These are phyloP conservation scores for Akanthomyces lecanii DNA, from an alignment of 2,329 filamentous ascomycete species.

Conservation along the genomic window DNA sequence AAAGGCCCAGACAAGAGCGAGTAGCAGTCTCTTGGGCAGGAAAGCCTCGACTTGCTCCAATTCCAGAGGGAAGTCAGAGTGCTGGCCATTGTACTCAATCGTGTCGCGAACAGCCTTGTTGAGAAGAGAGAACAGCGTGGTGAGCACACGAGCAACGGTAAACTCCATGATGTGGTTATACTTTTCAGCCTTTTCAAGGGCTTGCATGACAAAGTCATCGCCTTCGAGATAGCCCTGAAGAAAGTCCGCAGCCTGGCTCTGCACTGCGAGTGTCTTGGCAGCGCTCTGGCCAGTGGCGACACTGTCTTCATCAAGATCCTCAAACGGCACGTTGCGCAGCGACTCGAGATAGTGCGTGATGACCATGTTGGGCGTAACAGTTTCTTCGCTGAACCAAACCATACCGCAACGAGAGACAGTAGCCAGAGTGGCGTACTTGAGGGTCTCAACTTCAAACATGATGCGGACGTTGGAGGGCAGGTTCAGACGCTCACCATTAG, in stretches of 20 bases:
- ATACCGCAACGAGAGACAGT: constrained; percentile 99
- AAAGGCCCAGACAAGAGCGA: constrained; percentile 91
- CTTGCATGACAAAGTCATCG: constrained; percentile 76
- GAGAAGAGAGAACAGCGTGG: constrained; percentile 88
- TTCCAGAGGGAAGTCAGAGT: constrained; percentile 89
- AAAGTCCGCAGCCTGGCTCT: constrained; percentile 74
- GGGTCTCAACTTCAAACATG: constrained; percentile 98
- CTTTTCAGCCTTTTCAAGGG: constrained; percentile 68
- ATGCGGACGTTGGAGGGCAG: constrained; percentile 92
- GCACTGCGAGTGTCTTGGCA: constrained; percentile 72
- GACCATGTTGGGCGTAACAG: constrained; percentile 89
- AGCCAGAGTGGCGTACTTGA: constrained; percentile 94
- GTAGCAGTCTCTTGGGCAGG: constrained; percentile 86
- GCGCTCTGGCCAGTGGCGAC: constrained; percentile 71
- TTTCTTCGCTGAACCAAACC: constrained; percentile 99
- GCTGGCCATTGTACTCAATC: constrained; percentile 92
- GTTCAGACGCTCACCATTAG: constrained; percentile 96
- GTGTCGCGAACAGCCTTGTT: constrained; percentile 91
- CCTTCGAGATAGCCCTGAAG: constrained; percentile 70
- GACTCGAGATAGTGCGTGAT: constrained; percentile 84
- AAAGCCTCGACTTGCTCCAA: constrained; percentile 85
- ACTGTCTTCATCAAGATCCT: constrained; percentile 92
- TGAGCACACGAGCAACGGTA: constrained; percentile 83
- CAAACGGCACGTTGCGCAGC: constrained; percentile 78
- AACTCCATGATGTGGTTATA: constrained; percentile 99